Evolutionary conservation across 2,329 filamentous ascomycete species (phyloP).

Genomic region (Aspergillus intermedius): DNA sequence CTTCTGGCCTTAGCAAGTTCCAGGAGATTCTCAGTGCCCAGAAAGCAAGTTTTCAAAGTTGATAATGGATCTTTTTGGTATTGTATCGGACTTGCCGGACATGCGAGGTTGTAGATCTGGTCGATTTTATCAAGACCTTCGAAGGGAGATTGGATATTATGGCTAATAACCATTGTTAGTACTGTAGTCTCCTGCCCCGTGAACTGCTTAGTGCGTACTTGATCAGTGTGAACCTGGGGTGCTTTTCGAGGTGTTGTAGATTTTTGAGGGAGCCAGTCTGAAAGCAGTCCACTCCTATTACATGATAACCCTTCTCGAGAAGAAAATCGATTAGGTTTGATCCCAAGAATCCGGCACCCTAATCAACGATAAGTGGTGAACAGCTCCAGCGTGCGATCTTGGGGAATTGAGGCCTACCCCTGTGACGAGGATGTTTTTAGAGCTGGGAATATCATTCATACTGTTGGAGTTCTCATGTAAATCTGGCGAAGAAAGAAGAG

Average conservation of each 20-base stretch:
- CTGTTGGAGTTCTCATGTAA: neutral
- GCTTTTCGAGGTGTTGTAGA: slow-evolving; percentile 3
- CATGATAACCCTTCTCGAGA: slow-evolving; percentile 7
- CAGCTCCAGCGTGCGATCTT: neutral
- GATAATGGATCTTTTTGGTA: slow-evolving; percentile 25
- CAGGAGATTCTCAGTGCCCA: slow-evolving; percentile 25
- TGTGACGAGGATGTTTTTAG: neutral
- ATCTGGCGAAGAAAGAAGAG: neutral
- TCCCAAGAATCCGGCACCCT: slow-evolving; percentile 11
- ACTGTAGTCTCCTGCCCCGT: neutral
- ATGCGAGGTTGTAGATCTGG: slow-evolving; percentile 29
- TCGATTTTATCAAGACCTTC: slow-evolving; percentile 15
- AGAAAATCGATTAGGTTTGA: slow-evolving; percentile 11
- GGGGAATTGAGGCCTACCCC: neutral
- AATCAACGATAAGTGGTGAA: neutral
- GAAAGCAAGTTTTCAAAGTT: slow-evolving; percentile 25
- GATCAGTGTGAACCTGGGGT: slow-evolving; percentile 7
- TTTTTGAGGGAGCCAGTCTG: slow-evolving; percentile 8
- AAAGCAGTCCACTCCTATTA: slow-evolving; percentile 10
- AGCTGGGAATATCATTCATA: neutral
- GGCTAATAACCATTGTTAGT: slow-evolving; percentile 1
- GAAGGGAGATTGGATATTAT: slow-evolving; percentile 7
- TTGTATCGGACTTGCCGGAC: slow-evolving; percentile 25
- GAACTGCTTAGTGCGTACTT: slow-evolving; percentile 1
- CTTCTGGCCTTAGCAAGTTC: slow-evolving; percentile 23